These are phyloP conservation scores for Amoebophrya sp. DNA, from an alignment of 169 alveolate genomes.

Conservation along the genomic window DNA sequence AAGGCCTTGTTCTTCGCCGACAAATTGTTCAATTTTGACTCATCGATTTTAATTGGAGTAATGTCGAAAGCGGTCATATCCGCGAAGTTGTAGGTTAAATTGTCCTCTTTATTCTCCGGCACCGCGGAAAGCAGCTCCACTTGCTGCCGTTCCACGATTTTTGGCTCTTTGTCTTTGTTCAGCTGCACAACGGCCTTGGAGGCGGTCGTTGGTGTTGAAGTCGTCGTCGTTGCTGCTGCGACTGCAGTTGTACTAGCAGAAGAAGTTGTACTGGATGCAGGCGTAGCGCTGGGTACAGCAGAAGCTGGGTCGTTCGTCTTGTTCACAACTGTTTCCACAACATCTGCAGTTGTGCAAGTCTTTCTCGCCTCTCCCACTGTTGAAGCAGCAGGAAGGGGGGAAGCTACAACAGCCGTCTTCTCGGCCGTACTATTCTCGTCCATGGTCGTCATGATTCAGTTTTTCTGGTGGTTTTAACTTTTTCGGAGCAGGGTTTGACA, in stretches of 20 bases:
- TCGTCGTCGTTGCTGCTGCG: not conserved
- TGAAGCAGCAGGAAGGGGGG: no score
- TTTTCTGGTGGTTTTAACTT: no score
- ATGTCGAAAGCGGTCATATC: not conserved
- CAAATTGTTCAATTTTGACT: not conserved
- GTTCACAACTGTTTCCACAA: not conserved
- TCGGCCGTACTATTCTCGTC: no score
- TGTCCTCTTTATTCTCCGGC: not conserved
- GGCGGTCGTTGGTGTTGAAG: not conserved
- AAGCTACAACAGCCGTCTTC: no score
- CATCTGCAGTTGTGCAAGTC: no score
- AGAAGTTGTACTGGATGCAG: not conserved
- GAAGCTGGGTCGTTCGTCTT: not conserved
- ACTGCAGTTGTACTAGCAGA: not conserved
- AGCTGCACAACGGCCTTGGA: not conserved
- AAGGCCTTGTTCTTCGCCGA: not conserved
- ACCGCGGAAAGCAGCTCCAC: not conserved
- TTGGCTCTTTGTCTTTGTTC: not conserved
- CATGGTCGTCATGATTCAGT: no score
- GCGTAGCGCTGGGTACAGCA: not conserved
- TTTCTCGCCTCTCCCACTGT: no score
- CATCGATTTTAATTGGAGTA: not conserved
- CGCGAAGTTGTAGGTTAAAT: not conserved
- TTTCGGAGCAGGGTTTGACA: no score
- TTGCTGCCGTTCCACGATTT: not conserved